These are phyloP conservation scores for Maudiozyma bulderi DNA, from an alignment of 805 yeast genomes.

Conservation along the genomic window DNA sequence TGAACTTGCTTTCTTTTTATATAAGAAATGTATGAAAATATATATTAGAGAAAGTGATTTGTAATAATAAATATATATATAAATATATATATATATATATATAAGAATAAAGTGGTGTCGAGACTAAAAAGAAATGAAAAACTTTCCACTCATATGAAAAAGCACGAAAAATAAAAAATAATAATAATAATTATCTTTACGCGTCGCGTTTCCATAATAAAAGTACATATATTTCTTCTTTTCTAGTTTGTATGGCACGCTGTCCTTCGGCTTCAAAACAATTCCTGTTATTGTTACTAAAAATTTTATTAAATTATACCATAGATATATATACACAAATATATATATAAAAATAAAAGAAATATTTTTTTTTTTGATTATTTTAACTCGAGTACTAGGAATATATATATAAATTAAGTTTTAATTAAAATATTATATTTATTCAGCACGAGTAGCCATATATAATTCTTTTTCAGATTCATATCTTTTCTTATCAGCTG, in stretches of 20 bases:
- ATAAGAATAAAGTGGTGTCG: not conserved
- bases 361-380: not conserved
- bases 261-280: too few species aligned
- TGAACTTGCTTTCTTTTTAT: not conserved
- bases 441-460: slow-evolving; percentile 33
- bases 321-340: too few species aligned
- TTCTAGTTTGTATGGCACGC: too few species aligned
- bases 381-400: not conserved
- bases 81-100: not conserved
- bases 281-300: too few species aligned
- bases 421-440: not conserved
- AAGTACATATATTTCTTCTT: too few species aligned
- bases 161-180: not conserved
- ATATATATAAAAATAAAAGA: not conserved
- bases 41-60: not conserved
- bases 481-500: slow-evolving; percentile 93
- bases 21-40: not conserved
- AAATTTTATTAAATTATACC: not conserved
- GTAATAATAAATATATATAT: not conserved
- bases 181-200: slow-evolving; percentile 2
- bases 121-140: not conserved
- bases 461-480: slow-evolving; percentile 91
- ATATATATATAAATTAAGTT: not conserved
- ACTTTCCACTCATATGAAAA: not conserved
- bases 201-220: slow-evolving; percentile 3